Conservation (phyloP, 2,329 filamentous ascomycete genomes). For the Fusarium siculi region DNA sequence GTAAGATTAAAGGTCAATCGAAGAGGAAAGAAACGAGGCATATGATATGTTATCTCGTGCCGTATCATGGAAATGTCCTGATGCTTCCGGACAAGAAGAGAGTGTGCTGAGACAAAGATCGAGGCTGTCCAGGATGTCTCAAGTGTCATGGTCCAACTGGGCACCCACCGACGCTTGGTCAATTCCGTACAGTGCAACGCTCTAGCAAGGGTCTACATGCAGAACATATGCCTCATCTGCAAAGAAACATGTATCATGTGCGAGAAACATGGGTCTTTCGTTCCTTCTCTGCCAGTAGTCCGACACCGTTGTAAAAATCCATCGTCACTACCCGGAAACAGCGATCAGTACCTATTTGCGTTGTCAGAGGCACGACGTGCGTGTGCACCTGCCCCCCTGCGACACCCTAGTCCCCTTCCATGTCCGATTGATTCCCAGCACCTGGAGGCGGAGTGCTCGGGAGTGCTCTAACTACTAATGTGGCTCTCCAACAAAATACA, state of each 20-base stretch:
- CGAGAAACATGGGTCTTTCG: background rate
- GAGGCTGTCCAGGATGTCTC: slow-evolving; percentile 11
- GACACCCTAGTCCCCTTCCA: background rate
- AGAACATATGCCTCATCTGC: background rate
- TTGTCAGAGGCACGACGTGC: background rate
- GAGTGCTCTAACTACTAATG: background rate
- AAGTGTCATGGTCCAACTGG: slow-evolving; percentile 7
- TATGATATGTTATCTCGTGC: background rate
- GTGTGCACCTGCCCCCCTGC: background rate
- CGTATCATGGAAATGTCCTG: background rate
- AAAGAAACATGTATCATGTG: slow-evolving; percentile 12
- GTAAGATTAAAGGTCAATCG: background rate
- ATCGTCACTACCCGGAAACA: slow-evolving; percentile 17
- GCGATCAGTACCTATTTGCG: background rate
- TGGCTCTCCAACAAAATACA: slow-evolving; percentile 8
- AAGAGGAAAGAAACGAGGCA: background rate
- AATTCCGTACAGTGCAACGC: slow-evolving; percentile 15
- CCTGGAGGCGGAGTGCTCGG: slow-evolving; percentile 5
- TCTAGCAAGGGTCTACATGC: background rate
- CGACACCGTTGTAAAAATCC: background rate
- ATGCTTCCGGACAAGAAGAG: background rate
- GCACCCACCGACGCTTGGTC: background rate
- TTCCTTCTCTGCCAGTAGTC: background rate
- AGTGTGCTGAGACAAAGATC: slow-evolving; percentile 19
- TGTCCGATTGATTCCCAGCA: slow-evolving; percentile 13